phyloP scores from a whole-genome alignment of 2,329 filamentous ascomycete genomes.

The Calonectria naviculata region DNA sequence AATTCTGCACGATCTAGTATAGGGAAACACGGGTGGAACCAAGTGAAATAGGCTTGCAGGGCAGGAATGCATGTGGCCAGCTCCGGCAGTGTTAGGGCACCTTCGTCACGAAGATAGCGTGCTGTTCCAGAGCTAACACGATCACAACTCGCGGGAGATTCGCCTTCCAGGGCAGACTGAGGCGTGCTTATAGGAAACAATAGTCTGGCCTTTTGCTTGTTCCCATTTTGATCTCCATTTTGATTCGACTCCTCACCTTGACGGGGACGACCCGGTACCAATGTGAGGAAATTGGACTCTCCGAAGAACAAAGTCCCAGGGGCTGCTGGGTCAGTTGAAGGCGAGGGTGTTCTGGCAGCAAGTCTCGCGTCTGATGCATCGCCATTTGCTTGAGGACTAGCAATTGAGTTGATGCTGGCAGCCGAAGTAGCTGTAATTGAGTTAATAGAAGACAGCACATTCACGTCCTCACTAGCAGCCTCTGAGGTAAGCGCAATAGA shows the following conservation, averaged over 20 bases:
- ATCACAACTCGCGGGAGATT: constrained; percentile 36
- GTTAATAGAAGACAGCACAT: not conserved
- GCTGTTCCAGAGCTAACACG: constrained; percentile 59
- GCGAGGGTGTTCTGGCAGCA: constrained; percentile 26
- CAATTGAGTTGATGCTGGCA: not conserved
- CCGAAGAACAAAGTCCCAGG: constrained; percentile 49
- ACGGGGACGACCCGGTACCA: constrained; percentile 41
- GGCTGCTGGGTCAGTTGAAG: constrained; percentile 30
- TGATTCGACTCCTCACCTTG: constrained; percentile 5
- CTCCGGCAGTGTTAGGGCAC: constrained; percentile 57
- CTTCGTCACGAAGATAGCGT: constrained; percentile 59
- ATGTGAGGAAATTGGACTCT: constrained; percentile 52
- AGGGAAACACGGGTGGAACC: constrained; percentile 68
- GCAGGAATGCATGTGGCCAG: constrained; percentile 53
- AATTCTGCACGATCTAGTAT: constrained; percentile 60
- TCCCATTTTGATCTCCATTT: constrained; percentile 2
- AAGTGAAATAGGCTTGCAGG: constrained; percentile 63
- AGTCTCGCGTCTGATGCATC: constrained; percentile 7
- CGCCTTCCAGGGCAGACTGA: constrained; percentile 28
- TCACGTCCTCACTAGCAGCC: not conserved
- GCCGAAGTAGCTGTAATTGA: not conserved
- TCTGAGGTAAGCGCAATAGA: not conserved
- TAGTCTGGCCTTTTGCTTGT: constrained; percentile 38
- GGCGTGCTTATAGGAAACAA: constrained; percentile 45
- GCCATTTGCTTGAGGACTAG: not conserved